phyloP scores from a whole-genome alignment of 495 filamentous ascomycete species.

The Oleoguttula mirabilis region DNA sequence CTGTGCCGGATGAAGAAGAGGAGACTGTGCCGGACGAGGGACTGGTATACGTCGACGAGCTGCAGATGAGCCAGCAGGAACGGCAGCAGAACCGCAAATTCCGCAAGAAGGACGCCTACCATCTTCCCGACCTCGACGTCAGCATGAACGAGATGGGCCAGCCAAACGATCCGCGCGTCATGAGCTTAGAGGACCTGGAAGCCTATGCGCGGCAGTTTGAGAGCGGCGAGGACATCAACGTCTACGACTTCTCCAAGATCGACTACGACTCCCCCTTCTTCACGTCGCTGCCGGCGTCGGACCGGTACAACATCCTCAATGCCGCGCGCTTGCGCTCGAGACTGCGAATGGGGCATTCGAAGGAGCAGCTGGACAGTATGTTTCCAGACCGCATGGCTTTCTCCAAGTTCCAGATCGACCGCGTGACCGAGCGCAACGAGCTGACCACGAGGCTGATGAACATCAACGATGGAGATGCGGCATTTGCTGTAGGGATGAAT shows the following conservation, averaged over 20 bases:
- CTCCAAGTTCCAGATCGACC: conserved; percentile 87
- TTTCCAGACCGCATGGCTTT: conserved; percentile 98
- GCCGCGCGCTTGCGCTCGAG: conserved; percentile 77
- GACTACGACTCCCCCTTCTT: conserved; percentile 95
- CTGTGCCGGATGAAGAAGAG: conserved; percentile 39
- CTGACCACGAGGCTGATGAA: conserved; percentile 95
- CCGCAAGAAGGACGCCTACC: conserved; percentile 84
- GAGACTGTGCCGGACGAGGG: conserved; percentile 57
- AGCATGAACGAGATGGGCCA: conserved; percentile 73
- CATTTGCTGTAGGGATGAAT: conserved; percentile 39
- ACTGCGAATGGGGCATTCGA: conserved; percentile 87
- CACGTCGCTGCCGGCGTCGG: conserved; percentile 70
- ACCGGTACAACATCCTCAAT: conserved; percentile 95
- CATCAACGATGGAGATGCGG: conserved; percentile 71
- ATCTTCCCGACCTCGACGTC: conserved; percentile 71
- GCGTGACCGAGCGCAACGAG: conserved; percentile 81
- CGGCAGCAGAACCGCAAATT: conserved; percentile 64
- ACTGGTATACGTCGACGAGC: conserved; percentile 78
- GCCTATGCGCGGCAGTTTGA: conserved; percentile 87
- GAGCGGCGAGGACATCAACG: conserved; percentile 84
- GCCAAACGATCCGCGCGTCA: conserved; percentile 83
- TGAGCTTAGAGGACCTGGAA: conserved; percentile 86
- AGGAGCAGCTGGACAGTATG: conserved; percentile 90
- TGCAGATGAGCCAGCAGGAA: conserved; percentile 68
- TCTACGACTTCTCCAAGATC: conserved; percentile 98